Evolutionary conservation across 1,139 yeast genomes (phyloP), one percentile per base, ranked within the genome.

Genomic region (Blastobotrys apis): DNA sequence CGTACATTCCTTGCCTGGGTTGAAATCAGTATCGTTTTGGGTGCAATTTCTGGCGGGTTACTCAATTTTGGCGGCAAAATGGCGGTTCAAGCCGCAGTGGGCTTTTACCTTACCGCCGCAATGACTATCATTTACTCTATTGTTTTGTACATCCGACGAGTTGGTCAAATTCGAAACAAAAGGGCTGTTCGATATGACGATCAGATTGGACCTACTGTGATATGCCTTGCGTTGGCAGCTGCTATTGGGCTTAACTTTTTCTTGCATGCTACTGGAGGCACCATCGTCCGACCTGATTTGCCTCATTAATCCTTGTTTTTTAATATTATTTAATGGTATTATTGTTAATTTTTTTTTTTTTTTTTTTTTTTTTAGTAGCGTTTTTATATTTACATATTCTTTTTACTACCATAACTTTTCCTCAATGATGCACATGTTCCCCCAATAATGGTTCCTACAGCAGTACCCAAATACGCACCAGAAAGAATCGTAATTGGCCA

Each of bases 1-100:
- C 84, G 99, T 74, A 92, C 98, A 1, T 92, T 92, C 65, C 75
- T 92, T 52, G 84, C 97, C 31, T 92, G 98, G 97, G 76, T 92
- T 56, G 94, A 92, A 67, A 88, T 92, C 71, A 90, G 97, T 21
- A 95, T 94, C 48, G 80, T 92, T 58, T 74, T 92, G 53, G 97
- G 97, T 10, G 92, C 97, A 36, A 76, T 92, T 57, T 97, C 97
- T 47, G 90, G 92, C 50, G 97, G 97, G 43, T 73, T 92, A 59
- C 76, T 92, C 57, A 90, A 90, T 69, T 92, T 87, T 64, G 98
- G 98, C 62, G 94, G 86, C 41, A 67, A 69, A 2, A 68, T 80
- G 34, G 81, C 96, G 0, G 72, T 87, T 56, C 74, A 86, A 37
- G 95, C 97, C 0, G 82, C 96, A 1, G 74, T 87, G 46, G 94